Conservation (phyloP, 257 asterid genomes). For the Gentiana macrophylla region DNA sequence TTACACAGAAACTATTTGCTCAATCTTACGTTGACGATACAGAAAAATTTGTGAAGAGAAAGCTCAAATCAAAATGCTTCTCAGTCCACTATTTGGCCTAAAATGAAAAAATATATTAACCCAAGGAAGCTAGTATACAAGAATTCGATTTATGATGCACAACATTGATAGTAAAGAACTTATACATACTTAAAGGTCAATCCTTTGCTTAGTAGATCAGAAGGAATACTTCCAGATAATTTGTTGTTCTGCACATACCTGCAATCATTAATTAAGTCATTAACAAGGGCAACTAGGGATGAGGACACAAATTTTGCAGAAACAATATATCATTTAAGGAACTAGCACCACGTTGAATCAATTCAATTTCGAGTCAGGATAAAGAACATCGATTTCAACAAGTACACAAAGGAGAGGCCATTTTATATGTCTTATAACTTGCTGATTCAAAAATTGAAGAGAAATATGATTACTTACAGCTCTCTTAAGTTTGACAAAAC, state of each 20-base stretch:
- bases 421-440: not conserved
- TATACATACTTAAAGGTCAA: constrained; percentile 64
- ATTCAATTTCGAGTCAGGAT: not conserved
- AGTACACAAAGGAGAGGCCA: not conserved
- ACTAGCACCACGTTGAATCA: not conserved
- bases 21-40: no score
- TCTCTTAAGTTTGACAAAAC: constrained; percentile 59
- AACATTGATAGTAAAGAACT: constrained; percentile 1
- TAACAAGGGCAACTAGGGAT: constrained; percentile 6
- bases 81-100: no score
- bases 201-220: constrained; percentile 53
- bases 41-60: no score
- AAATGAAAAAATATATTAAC: no score
- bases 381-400: not conserved
- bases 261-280: constrained; percentile 18
- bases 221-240: constrained; percentile 64
- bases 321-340: not conserved
- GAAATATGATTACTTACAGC: constrained; percentile 50
- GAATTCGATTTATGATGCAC: not conserved
- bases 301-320: constrained; percentile 1
- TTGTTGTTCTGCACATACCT: constrained; percentile 80
- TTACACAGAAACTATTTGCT: no score
- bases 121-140: not conserved
- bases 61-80: no score
- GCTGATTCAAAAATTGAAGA: not conserved